Conservation (phyloP, 306 rosid genomes). For the Pueraria montana region DNA sequence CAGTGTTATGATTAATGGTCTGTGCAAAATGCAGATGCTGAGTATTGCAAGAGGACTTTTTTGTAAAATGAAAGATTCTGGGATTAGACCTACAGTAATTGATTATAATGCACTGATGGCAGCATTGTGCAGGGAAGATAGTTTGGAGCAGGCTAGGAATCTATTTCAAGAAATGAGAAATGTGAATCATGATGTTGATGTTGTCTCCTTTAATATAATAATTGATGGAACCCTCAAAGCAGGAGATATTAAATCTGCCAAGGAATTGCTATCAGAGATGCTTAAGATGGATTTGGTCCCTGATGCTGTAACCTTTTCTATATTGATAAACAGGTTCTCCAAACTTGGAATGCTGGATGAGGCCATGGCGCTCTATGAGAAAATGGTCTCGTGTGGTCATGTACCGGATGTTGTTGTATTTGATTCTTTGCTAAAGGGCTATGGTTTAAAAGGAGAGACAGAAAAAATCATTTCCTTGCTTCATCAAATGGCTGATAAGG, state of each 20-base stretch:
- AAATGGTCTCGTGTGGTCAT: conserved; percentile 69
- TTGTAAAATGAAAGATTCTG: conserved; percentile 62
- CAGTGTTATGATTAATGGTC: conserved; percentile 75
- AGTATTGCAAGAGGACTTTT: conserved; percentile 82
- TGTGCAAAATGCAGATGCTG: conserved; percentile 79
- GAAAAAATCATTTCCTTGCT: conserved; percentile 67
- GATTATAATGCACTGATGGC: conserved; percentile 75
- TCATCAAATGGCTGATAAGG: conserved; percentile 73
- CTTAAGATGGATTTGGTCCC: conserved; percentile 63
- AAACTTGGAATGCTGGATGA: conserved; percentile 73
- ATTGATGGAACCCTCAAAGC: conserved; percentile 75
- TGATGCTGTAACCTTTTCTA: conserved; percentile 69
- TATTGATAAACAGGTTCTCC: conserved; percentile 65
- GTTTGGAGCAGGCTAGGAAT: conserved; percentile 78
- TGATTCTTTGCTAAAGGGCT: conserved; percentile 82
- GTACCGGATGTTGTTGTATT: conserved; percentile 65
- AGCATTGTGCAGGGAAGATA: conserved; percentile 73
- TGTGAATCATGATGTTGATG: conserved; percentile 59
- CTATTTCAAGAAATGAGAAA: conserved; percentile 74
- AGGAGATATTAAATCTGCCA: conserved; percentile 69
- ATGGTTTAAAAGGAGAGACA: conserved; percentile 59
- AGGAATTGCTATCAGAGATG: conserved; percentile 70
- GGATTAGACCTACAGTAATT: conserved; percentile 60
- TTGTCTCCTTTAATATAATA: conserved; percentile 71
- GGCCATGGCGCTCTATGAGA: conserved; percentile 68